Percentiles rank a stretch among this genome's conserved stretches.
Evolutionary conservation across 1,284 basidiomycete species (phyloP).

Genomic region (Trichosporon ovoides): DNA sequence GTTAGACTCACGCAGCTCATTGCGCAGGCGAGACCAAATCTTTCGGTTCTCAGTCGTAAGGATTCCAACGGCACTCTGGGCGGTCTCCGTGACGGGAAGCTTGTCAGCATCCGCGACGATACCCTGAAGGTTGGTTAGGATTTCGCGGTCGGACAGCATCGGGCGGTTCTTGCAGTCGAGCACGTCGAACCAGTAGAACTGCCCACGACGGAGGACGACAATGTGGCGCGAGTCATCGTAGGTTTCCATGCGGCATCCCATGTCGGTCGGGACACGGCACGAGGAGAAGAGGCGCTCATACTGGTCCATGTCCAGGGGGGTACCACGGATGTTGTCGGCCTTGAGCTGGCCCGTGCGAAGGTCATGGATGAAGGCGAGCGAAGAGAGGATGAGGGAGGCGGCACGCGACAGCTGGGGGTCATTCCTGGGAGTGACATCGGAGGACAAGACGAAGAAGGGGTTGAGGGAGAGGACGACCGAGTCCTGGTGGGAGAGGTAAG

Average conservation of each 20-base stretch:
- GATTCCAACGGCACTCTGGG: conserved; percentile 49
- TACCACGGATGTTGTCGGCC: conserved; percentile 73
- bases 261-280: conserved; percentile 85
- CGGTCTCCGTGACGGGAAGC: conserved; percentile 61
- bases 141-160: conserved; percentile 80
- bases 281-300: conserved; percentile 87
- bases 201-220: conserved; percentile 80
- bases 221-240: conserved; percentile 73
- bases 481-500: conserved; percentile 83
- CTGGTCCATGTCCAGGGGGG: conserved; percentile 89
- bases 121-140: conserved; percentile 80
- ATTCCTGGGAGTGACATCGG: conserved; percentile 84
- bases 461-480: conserved; percentile 74
- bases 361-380: conserved; percentile 79
- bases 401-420: conserved; percentile 87
- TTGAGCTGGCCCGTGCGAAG: conserved; percentile 74
- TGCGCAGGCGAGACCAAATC: conserved; percentile 76
- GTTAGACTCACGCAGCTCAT: conserved; percentile 59
- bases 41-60: conserved; percentile 84
- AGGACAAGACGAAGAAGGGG: conserved; percentile 96
- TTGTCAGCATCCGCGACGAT: conserved; percentile 86
- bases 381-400: conserved; percentile 79
- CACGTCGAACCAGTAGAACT: conserved; percentile 96
- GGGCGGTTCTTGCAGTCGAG: conserved; percentile 78
- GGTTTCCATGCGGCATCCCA: conserved; percentile 83